A percentile compares a stretch with the other conserved stretches of the same genome.
Evolutionary conservation across 768 basidiomycete species (phyloP).

Genomic region (Auricularia heimuer): DNA sequence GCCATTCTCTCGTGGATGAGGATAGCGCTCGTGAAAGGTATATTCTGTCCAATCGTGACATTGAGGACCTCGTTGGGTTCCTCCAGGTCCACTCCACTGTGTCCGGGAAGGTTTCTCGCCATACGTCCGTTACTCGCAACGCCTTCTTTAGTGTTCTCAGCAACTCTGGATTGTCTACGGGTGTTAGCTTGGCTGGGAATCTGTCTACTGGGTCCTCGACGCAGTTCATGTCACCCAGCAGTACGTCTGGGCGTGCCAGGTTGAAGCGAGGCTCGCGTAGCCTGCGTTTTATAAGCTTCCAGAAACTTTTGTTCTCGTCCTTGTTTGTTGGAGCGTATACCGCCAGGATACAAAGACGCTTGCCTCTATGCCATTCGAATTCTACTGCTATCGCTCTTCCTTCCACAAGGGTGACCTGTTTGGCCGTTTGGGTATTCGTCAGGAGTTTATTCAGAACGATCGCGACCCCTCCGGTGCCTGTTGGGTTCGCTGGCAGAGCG

Average conservation of each 20-base stretch:
- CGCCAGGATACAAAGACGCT: background rate
- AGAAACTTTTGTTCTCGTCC: background rate
- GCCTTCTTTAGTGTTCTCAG: background rate
- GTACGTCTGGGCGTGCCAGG: slow-evolving; percentile 6
- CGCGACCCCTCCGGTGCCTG: too few species aligned
- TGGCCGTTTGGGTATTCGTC: too few species aligned
- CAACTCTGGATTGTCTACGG: background rate
- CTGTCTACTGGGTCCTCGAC: slow-evolving; percentile 15
- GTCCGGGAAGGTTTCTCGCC: background rate
- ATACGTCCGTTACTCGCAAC: background rate
- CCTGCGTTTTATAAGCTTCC: background rate
- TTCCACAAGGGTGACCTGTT: background rate
- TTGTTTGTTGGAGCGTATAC: background rate
- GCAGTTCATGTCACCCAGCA: slow-evolving; percentile 14
- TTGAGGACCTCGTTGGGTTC: background rate
- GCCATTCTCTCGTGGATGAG: background rate
- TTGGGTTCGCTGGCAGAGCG: too few species aligned
- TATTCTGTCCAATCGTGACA: background rate
- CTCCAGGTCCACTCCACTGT: background rate
- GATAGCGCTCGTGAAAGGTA: background rate
- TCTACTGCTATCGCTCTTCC: background rate
- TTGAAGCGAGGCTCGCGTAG: background rate
- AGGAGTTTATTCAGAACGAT: too few species aligned
- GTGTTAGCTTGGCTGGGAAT: slow-evolving; percentile 1
- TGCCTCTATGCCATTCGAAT: background rate